Conservation (phyloP, 2,329 filamentous ascomycete genomes). For the Talaromyces sp. region DNA sequence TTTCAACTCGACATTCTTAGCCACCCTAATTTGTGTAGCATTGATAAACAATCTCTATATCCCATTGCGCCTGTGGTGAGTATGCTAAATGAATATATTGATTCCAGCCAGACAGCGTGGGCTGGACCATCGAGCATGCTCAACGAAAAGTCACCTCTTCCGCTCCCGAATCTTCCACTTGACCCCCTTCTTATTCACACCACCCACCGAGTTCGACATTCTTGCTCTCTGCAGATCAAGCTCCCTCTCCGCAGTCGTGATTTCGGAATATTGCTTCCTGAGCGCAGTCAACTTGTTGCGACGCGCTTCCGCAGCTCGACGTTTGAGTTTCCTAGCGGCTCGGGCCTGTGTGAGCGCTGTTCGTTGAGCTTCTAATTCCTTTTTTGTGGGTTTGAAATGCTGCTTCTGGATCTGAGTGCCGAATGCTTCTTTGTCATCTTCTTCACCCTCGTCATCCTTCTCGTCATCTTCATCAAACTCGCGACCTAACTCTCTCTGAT, state of each 20-base stretch:
- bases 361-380: slow-evolving; percentile 43
- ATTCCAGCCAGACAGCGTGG: neutral
- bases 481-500: slow-evolving; percentile 30
- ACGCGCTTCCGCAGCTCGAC: slow-evolving; percentile 48
- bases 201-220: slow-evolving; percentile 59
- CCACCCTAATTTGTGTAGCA: neutral
- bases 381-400: slow-evolving; percentile 26
- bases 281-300: slow-evolving; percentile 51
- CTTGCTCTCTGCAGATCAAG: slow-evolving; percentile 58
- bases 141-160: slow-evolving; percentile 46
- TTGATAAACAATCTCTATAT: neutral
- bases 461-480: slow-evolving; percentile 22
- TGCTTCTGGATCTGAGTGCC: slow-evolving; percentile 14
- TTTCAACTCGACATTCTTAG: neutral
- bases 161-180: slow-evolving; percentile 63
- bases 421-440: slow-evolving; percentile 22
- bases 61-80: neutral
- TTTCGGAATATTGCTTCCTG: slow-evolving; percentile 52
- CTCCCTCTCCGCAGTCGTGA: slow-evolving; percentile 54
- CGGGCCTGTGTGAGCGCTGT: slow-evolving; percentile 37
- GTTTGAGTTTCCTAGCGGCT: slow-evolving; percentile 45
- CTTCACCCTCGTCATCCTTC: slow-evolving; percentile 25
- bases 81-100: neutral
- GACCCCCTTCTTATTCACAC: slow-evolving; percentile 60
- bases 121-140: no score